These are phyloP conservation scores for Penicillium fimorum DNA, from an alignment of 495 filamentous ascomycete species.

Conservation along the genomic window DNA sequence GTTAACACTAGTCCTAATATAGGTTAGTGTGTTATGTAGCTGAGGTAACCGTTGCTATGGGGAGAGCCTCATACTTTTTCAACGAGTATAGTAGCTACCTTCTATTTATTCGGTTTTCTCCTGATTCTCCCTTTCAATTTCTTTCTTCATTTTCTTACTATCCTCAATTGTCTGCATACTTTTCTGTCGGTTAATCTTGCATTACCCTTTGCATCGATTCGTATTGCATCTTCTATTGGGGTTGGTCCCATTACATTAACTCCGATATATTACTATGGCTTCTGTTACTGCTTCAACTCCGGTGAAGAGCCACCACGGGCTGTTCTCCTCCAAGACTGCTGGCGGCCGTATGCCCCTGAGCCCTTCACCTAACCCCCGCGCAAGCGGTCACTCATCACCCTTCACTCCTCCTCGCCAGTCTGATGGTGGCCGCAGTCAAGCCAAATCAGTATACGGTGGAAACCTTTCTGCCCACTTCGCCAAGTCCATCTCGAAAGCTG, in stretches of 20 bases:
- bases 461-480: conserved; percentile 74
- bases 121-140: neutral
- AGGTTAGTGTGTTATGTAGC: conserved; percentile 34
- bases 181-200: conserved; percentile 20
- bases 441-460: conserved; percentile 70
- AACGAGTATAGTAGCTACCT: conserved; percentile 20
- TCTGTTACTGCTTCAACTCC: conserved; percentile 86
- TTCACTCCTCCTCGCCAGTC: conserved; percentile 73
- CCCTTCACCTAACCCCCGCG: conserved; percentile 72
- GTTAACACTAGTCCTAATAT: conserved; percentile 20
- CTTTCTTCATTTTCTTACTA: conserved; percentile 5
- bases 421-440: conserved; percentile 49
- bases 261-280: conserved; percentile 64
- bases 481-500: conserved; percentile 40
- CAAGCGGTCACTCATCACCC: conserved; percentile 61
- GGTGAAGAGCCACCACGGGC: conserved; percentile 85
- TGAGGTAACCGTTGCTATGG: conserved; percentile 46
- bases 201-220: conserved; percentile 18
- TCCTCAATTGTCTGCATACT: conserved; percentile 25
- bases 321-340: conserved; percentile 90
- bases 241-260: conserved; percentile 14
- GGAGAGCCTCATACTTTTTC: conserved; percentile 31
- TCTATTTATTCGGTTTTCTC: conserved; percentile 43
- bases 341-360: conserved; percentile 93
- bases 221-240: conserved; percentile 15